Base-by-base conservation (phyloP, 2,329 filamentous ascomycete species). In the Neofusicoccum sp. region DNA sequence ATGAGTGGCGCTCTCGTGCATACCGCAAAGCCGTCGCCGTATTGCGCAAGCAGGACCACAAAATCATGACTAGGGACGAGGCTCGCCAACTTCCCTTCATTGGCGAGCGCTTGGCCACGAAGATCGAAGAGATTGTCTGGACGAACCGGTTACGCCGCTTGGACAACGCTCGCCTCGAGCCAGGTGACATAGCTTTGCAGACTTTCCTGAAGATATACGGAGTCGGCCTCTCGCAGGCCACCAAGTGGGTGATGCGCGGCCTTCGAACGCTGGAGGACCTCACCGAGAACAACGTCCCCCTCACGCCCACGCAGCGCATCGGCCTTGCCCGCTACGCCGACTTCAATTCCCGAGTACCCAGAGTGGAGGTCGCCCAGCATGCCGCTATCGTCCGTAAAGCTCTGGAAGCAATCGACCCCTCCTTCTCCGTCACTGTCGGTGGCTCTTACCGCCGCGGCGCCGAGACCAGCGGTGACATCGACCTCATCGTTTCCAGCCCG, bases 381-480 rank as follows among this genome's bases (percentile, higher is more conserved):
- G 90, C 86, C 0, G 77, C 75, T 0, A 77, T 88, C 44, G 89
- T 97, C 14, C 82, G 78, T 53, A 75, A 76, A 6, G 81, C 83
- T 0, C 83, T 91, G 0, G 75, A 77, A 5, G 69, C 71, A 6
- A 78, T 93, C 26, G 90, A 96, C 68, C 71, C 79, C 0, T 71
- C 73, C 0, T 85, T 93, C 60, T 80, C 91, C 71, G 77, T 91
- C 61, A 89, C 91, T 49, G 83, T 96, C 49, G 87, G 89, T 47
- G 93, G 93, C 0, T 96, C 90, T 61, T 97, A 96, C 71, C 86
- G 93, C 26, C 86, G 93, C 31, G 93, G 93, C 16, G 84, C 90
- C 3, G 74, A 82, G 31, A 83, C 83, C 56, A 95, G 87, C 6
- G 86, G 90, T 3, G 93, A 97, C 70, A 89, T 97, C 61, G 93